phyloP scores from a whole-genome alignment of 305 asterid genomes.

The Solanum hybrid region DNA sequence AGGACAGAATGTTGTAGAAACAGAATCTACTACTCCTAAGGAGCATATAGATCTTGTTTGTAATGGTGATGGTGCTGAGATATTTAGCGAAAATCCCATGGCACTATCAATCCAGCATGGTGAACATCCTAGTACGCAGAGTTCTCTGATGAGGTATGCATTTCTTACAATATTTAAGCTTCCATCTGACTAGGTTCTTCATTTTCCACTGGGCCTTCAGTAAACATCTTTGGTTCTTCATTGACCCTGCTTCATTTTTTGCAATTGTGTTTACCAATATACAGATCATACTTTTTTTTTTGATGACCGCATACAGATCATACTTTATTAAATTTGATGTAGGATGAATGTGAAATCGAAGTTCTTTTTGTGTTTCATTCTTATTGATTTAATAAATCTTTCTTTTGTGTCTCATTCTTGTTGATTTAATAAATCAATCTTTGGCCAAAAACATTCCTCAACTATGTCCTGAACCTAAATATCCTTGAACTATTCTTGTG shows the following conservation, averaged over 20 bases:
- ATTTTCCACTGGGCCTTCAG: neutral
- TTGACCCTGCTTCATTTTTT: neutral
- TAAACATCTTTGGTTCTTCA: neutral
- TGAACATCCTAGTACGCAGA: conserved; percentile 26
- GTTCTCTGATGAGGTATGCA: conserved; percentile 30
- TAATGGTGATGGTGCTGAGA: conserved; percentile 13
- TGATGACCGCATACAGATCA: neutral
- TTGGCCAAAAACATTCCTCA: neutral
- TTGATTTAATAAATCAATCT: neutral
- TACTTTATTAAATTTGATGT: neutral
- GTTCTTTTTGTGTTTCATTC: neutral
- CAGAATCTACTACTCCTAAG: conserved; percentile 17
- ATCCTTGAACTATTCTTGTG: neutral
- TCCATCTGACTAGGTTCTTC: neutral
- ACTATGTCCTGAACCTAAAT: neutral
- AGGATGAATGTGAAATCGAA: neutral
- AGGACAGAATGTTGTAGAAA: conserved; percentile 22
- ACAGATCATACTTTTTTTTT: neutral
- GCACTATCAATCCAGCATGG: conserved; percentile 21
- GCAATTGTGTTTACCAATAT: neutral
- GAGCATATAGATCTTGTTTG: conserved; percentile 10
- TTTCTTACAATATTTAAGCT: neutral
- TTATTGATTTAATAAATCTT: neutral
- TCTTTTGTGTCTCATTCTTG: neutral
- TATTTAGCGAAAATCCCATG: conserved; percentile 25